phyloP scores from a whole-genome alignment of 2,329 filamentous ascomycete species.

The Diaporthe vexans region DNA sequence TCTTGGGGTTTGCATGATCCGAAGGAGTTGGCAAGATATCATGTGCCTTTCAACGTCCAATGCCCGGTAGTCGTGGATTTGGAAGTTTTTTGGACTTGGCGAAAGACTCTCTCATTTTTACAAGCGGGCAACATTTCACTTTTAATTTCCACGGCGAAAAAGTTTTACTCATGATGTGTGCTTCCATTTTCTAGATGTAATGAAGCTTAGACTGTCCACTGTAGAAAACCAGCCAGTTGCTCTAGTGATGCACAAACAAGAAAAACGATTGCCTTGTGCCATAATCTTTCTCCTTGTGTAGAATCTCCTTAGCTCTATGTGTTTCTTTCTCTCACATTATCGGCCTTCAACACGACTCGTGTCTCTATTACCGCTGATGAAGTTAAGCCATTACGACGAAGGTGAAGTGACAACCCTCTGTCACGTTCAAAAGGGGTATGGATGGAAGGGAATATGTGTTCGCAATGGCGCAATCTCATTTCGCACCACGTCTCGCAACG shows the following conservation, averaged over 20 bases:
- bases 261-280: background rate
- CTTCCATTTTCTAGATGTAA: background rate
- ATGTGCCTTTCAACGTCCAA: background rate
- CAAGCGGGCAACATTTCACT: background rate
- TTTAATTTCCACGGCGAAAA: background rate
- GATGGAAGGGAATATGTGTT: background rate
- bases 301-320: background rate
- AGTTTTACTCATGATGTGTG: background rate
- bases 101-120: background rate
- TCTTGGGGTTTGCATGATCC: background rate
- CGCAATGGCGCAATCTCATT: background rate
- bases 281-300: background rate
- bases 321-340: background rate
- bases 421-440: constrained; percentile 8
- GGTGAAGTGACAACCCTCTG: background rate
- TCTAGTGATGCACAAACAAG: constrained; percentile 26
- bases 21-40: background rate
- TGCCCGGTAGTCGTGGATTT: background rate
- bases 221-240: constrained; percentile 11
- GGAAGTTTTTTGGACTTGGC: background rate
- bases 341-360: background rate
- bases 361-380: background rate
- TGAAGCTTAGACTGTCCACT: constrained; percentile 7
- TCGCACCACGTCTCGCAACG: background rate
- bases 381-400: background rate